Evolutionary conservation across 306 rosid genomes (phyloP).

Genomic region (Pterocarpus macrocarpus): DNA sequence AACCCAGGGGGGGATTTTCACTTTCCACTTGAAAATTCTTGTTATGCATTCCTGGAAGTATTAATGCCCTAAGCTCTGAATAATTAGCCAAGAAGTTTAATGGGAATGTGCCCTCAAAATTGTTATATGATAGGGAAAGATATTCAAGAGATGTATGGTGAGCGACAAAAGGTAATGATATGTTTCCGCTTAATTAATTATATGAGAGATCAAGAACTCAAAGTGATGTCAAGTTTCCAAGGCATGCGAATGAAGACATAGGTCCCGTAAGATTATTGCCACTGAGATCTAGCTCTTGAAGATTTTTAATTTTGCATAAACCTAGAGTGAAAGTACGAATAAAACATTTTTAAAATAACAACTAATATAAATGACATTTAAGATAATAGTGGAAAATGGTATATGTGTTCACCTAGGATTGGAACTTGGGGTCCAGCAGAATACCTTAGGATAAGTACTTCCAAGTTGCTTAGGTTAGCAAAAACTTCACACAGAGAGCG

Average conservation of each 20-base stretch:
- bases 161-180: not conserved
- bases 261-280: not conserved
- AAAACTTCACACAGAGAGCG: no score
- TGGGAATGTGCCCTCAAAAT: conserved; percentile 39
- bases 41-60: no score
- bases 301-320: conserved; percentile 4
- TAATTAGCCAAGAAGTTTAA: not conserved
- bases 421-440: no score
- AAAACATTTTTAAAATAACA: no score
- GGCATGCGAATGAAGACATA: not conserved
- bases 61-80: not conserved
- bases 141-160: not conserved
- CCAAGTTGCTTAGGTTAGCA: no score
- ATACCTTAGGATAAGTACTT: no score
- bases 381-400: no score
- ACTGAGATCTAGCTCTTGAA: conserved; percentile 2
- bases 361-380: no score
- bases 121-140: not conserved
- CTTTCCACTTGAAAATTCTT: conserved; percentile 39
- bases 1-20: conserved; percentile 17
- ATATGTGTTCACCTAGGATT: no score
- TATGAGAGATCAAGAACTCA: not conserved
- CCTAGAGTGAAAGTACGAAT: not conserved
- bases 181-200: not conserved
- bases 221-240: conserved; percentile 28